Evolutionary conservation across 2,329 filamentous ascomycete species (phyloP).

Genomic region (Dissoconium aciculare): DNA sequence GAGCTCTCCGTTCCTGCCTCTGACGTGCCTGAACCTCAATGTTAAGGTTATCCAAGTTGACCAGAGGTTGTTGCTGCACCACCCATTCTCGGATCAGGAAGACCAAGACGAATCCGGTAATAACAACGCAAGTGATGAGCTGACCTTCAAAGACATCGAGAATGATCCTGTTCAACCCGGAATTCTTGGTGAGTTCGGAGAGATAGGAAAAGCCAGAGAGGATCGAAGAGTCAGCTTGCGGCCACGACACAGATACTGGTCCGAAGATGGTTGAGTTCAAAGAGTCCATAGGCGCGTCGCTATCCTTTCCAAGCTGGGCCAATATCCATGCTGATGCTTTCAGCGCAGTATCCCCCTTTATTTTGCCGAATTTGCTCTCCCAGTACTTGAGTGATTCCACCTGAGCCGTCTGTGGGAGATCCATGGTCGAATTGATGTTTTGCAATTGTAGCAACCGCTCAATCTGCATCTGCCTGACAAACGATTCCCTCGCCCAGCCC

Average conservation of each 20-base stretch:
- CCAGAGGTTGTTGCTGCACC: constrained; percentile 88
- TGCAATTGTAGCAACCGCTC: constrained; percentile 1
- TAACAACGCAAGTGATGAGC: constrained; percentile 79
- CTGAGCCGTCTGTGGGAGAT: neutral
- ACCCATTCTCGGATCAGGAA: constrained; percentile 97
- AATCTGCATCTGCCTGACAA: constrained; percentile 14
- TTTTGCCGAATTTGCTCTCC: constrained; percentile 6
- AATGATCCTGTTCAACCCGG: constrained; percentile 59
- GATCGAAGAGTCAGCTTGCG: constrained; percentile 15
- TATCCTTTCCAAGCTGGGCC: neutral
- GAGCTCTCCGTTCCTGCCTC: constrained; percentile 10
- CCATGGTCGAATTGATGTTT: neutral
- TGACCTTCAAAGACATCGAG: constrained; percentile 83
- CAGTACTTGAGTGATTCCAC: neutral
- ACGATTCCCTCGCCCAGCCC: constrained; percentile 41
- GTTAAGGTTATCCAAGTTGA: constrained; percentile 39
- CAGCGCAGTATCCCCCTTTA: constrained; percentile 4
- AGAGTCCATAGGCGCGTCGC: neutral
- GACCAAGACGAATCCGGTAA: constrained; percentile 88
- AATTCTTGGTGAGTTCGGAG: constrained; percentile 53
- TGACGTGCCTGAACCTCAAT: constrained; percentile 6
- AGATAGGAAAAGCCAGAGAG: constrained; percentile 27
- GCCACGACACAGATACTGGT: constrained; percentile 5
- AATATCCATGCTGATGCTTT: constrained; percentile 4
- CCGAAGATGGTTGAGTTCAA: constrained; percentile 1